phyloP scores from a whole-genome alignment of 192 early-diverging fungal genomes.

The Dissophora ornata region DNA sequence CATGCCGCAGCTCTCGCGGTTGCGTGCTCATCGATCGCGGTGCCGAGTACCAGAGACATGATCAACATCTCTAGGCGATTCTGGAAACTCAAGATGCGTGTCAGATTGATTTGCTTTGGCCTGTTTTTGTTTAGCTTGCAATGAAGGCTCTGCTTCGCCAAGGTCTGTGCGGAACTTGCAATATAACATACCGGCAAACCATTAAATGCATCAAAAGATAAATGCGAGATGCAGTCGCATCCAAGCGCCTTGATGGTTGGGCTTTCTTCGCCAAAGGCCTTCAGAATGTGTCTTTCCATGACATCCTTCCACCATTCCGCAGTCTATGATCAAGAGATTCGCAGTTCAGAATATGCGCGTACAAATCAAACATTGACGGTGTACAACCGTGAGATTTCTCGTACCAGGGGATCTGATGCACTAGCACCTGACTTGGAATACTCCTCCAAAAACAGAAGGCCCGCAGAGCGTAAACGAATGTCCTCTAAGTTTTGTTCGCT shows the following conservation, averaged over 20 bases:
- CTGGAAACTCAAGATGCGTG: slow-evolving; percentile 27
- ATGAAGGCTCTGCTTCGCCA: too few relatives aligned
- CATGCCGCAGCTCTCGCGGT: slow-evolving; percentile 72
- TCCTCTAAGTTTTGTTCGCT: slow-evolving; percentile 32
- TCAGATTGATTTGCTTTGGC: too few relatives aligned
- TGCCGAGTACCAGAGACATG: slow-evolving; percentile 57
- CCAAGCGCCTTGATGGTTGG: slow-evolving; percentile 52
- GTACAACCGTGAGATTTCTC: background rate
- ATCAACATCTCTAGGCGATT: slow-evolving; percentile 46
- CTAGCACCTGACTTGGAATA: slow-evolving; percentile 48
- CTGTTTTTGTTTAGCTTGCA: too few relatives aligned
- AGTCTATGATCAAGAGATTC: background rate
- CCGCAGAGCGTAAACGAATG: slow-evolving; percentile 47
- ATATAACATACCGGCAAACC: slow-evolving; percentile 58
- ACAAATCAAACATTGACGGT: too few relatives aligned
- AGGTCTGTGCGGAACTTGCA: too few relatives aligned
- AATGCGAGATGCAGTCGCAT: slow-evolving; percentile 63
- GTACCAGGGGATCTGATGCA: slow-evolving; percentile 16
- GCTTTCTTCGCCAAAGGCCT: slow-evolving; percentile 47
- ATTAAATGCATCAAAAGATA: slow-evolving; percentile 55
- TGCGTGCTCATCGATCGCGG: slow-evolving; percentile 64
- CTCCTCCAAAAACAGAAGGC: slow-evolving; percentile 55
- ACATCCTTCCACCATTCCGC: slow-evolving; percentile 57
- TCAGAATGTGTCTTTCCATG: slow-evolving; percentile 58
- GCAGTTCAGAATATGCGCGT: too few relatives aligned